Conservation (phyloP, 2,329 filamentous ascomycete genomes). For the Verticillium alfalfae region DNA sequence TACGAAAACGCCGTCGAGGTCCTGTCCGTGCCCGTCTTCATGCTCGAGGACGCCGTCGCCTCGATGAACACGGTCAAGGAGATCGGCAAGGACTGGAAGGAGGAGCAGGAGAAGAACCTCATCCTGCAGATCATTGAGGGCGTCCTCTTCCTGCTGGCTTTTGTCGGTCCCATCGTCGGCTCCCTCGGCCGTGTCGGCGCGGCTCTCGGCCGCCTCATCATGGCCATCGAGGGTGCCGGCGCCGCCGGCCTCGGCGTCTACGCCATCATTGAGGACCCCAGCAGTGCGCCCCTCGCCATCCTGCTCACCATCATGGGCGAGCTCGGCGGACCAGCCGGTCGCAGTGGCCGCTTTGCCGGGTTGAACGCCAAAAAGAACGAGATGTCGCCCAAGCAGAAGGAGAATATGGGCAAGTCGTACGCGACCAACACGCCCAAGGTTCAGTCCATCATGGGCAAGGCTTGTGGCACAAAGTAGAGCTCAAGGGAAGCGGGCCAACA, state of each 20-base stretch:
- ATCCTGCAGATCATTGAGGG: not conserved
- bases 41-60: constrained; percentile 1
- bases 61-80: not conserved
- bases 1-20: constrained; percentile 1
- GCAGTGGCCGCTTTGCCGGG: not conserved
- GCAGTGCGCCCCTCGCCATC: not conserved
- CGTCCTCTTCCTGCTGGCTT: not conserved
- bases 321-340: not conserved
- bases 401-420: not conserved
- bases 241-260: not conserved
- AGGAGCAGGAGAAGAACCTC: constrained; percentile 3
- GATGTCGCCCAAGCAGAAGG: not conserved
- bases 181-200: not conserved
- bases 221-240: not conserved
- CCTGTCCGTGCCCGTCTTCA: constrained; percentile 1
- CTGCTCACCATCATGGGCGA: not conserved
- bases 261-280: not conserved
- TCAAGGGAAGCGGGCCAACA: not conserved
- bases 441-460: not conserved
- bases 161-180: not conserved
- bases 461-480: not conserved
- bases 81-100: not conserved
- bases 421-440: not conserved
- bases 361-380: not conserved
- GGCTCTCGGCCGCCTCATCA: not conserved